Evolutionary conservation across 352 stramenopile species (phyloP).

Genomic region (Phytophthora niederhauseri): DNA sequence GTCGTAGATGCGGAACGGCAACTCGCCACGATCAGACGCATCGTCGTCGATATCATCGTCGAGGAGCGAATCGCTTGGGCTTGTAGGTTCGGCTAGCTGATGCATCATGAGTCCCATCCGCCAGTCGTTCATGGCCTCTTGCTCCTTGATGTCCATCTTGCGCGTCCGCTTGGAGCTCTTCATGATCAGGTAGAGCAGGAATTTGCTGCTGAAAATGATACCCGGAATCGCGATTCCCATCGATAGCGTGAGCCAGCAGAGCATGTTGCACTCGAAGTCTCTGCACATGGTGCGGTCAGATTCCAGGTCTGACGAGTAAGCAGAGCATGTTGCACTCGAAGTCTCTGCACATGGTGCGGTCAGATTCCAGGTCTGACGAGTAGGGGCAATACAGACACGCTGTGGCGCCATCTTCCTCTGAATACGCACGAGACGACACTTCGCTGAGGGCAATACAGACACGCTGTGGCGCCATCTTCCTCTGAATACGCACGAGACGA

Average conservation of each 20-base stretch:
- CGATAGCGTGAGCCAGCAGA: slow-evolving; percentile 70
- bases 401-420: slow-evolving; percentile 54
- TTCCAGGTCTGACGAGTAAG: slow-evolving; percentile 64
- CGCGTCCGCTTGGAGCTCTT: slow-evolving; percentile 46
- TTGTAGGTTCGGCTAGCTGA: slow-evolving; percentile 45
- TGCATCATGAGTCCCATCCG: slow-evolving; percentile 69
- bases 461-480: slow-evolving; percentile 55
- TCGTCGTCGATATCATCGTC: slow-evolving; percentile 39
- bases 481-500: slow-evolving; percentile 58
- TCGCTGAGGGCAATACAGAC: slow-evolving; percentile 57
- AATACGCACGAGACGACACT: slow-evolving; percentile 58
- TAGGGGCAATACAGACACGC: slow-evolving; percentile 67
- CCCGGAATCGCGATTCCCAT: slow-evolving; percentile 55
- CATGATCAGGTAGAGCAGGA: slow-evolving; percentile 49
- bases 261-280: slow-evolving; percentile 55
- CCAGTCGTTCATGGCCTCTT: slow-evolving; percentile 75
- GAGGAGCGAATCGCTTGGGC: slow-evolving; percentile 33
- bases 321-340: slow-evolving; percentile 69
- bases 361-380: slow-evolving; percentile 52
- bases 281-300: slow-evolving; percentile 42
- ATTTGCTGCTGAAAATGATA: slow-evolving; percentile 60
- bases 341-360: slow-evolving; percentile 43
- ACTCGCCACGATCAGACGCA: slow-evolving; percentile 28
- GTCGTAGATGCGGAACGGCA: slow-evolving; percentile 60
- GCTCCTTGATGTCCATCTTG: slow-evolving; percentile 56